phyloP scores from a whole-genome alignment of 495 filamentous ascomycete genomes.

The Pseudotulostoma volvatum region DNA sequence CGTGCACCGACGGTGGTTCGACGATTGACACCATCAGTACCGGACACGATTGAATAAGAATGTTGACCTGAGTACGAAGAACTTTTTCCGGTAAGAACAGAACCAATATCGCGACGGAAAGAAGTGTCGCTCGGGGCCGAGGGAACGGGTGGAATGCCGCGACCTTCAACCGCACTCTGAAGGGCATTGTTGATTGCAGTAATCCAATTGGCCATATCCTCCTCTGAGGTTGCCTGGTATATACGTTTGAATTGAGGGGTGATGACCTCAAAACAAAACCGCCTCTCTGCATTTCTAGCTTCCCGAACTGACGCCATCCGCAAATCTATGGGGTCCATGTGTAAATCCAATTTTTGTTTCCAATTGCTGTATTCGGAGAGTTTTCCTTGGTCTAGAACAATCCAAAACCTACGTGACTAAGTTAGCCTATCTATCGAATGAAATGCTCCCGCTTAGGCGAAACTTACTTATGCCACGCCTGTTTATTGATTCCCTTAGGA shows the following conservation, averaged over 20 bases:
- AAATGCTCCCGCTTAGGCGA: too few species aligned
- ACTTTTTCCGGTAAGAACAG: constrained; percentile 86
- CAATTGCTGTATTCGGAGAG: constrained; percentile 97
- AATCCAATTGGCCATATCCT: constrained; percentile 97
- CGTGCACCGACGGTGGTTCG: constrained; percentile 83
- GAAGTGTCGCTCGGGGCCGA: constrained; percentile 34
- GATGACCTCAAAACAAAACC: constrained; percentile 98
- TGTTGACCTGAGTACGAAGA: constrained; percentile 49
- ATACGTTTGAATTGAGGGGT: constrained; percentile 93
- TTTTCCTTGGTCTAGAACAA: constrained; percentile 90
- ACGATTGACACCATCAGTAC: constrained; percentile 45
- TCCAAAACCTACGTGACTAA: constrained; percentile 61
- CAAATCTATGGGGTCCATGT: constrained; percentile 97
- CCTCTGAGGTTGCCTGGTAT: constrained; percentile 93
- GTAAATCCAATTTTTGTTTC: constrained; percentile 91
- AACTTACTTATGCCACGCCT: constrained; percentile 98
- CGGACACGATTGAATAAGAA: constrained; percentile 33
- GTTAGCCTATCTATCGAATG: too few species aligned
- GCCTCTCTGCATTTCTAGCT: constrained; percentile 79
- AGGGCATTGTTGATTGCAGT: constrained; percentile 91
- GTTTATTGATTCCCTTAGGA: constrained; percentile 86
- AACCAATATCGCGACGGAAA: constrained; percentile 67
- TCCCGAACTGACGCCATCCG: constrained; percentile 94
- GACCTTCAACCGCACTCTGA: constrained; percentile 84
- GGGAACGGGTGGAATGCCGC: constrained; percentile 35